Evolutionary conservation across 768 basidiomycete species (phyloP).

Genomic region (Thelephora ganbajun): DNA sequence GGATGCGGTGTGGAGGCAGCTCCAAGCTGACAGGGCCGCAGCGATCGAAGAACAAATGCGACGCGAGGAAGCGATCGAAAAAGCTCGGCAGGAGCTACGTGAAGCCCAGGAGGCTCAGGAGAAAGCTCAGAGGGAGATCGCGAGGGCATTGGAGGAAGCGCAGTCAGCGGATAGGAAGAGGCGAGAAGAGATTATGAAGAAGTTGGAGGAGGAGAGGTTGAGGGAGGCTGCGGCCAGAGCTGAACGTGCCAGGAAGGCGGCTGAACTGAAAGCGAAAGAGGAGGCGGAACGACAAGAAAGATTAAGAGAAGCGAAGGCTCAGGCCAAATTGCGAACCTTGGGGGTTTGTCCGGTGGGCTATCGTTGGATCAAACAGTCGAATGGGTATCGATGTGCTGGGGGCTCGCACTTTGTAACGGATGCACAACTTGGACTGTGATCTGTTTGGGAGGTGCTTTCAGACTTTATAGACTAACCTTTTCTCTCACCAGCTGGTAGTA

Average conservation of each 20-base stretch:
- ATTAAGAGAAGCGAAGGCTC: conserved; percentile 28
- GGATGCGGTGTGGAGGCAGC: conserved; percentile 35
- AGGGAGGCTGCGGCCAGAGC: conserved; percentile 13
- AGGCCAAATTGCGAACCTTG: conserved; percentile 27
- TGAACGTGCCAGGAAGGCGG: conserved; percentile 13
- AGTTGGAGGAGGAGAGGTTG: conserved; percentile 16
- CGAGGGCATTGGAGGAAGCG: conserved; percentile 9
- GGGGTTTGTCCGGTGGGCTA: conserved; percentile 37
- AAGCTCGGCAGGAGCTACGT: conserved; percentile 7
- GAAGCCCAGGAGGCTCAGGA: conserved; percentile 9
- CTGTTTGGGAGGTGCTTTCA: no score
- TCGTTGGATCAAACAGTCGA: conserved; percentile 25
- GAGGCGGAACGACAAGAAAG: conserved; percentile 16
- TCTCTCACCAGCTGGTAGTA: no score
- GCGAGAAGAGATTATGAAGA: conserved; percentile 12
- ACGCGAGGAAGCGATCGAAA: conserved; percentile 6
- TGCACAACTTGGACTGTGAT: conserved; percentile 15
- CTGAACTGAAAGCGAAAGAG: conserved; percentile 18
- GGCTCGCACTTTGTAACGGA: conserved; percentile 28
- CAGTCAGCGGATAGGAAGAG: conserved; percentile 13
- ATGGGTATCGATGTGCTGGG: conserved; percentile 33
- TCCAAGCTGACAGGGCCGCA: conserved; percentile 25
- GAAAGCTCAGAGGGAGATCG: conserved; percentile 9
- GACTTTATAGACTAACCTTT: no score
- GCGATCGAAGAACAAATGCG: not conserved